These are phyloP conservation scores for Lactifluus hygrophoroides DNA, from an alignment of 768 basidiomycete genomes.

Conservation along the genomic window DNA sequence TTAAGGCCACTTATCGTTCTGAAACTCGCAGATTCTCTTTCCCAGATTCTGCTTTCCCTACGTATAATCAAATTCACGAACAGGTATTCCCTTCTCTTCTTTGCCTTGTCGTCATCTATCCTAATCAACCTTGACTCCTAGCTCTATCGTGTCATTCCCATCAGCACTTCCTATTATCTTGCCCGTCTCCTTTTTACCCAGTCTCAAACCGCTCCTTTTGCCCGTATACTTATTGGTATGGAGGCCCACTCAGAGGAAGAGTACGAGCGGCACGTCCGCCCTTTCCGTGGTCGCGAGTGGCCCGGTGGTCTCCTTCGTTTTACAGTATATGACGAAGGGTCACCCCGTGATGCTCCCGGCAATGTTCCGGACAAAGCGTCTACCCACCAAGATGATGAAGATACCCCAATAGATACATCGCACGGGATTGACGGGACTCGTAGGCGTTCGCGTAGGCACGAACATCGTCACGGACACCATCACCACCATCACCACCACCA, in stretches of 20 bases:
- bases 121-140: slow-evolving; percentile 24
- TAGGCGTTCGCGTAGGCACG: slow-evolving; percentile 3
- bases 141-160: slow-evolving; percentile 66
- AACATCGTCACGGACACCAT: slow-evolving; percentile 6
- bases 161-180: slow-evolving; percentile 50
- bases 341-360: slow-evolving; percentile 16
- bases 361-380: background rate
- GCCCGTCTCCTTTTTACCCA: slow-evolving; percentile 65
- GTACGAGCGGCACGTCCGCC: slow-evolving; percentile 43
- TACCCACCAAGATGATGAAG: background rate
- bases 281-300: slow-evolving; percentile 45
- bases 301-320: slow-evolving; percentile 54
- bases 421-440: background rate
- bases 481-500: background rate
- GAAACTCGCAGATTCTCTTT: slow-evolving; percentile 67
- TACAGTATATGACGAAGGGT: slow-evolving; percentile 50
- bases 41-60: slow-evolving; percentile 46
- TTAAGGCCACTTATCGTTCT: slow-evolving; percentile 67
- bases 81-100: slow-evolving; percentile 37
- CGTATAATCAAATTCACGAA: slow-evolving; percentile 49
- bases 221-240: slow-evolving; percentile 52
- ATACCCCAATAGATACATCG: background rate
- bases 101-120: background rate
- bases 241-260: slow-evolving; percentile 53
- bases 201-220: slow-evolving; percentile 37